These are phyloP conservation scores for Carex arenaria DNA, from an alignment of 202 grass and related monocot species.

Conservation along the genomic window DNA sequence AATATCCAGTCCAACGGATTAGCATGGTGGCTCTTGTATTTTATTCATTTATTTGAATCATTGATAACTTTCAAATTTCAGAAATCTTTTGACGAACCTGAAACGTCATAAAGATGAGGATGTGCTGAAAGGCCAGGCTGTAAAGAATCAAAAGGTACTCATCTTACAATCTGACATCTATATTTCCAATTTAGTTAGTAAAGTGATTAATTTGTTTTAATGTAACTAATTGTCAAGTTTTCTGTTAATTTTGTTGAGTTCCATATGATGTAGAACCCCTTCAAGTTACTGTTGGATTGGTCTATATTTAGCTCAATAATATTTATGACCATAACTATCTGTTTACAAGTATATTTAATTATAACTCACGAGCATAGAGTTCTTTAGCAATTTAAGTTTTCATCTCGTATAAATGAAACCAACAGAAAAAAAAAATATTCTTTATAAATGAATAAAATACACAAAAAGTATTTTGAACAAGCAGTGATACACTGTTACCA, in stretches of 20 bases:
- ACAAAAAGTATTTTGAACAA: neutral
- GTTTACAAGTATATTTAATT: neutral
- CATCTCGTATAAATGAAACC: neutral
- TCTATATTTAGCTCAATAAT: neutral
- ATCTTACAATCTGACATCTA: constrained; percentile 30
- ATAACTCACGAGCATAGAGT: neutral
- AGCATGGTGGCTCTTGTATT: neutral
- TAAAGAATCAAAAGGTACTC: constrained; percentile 84
- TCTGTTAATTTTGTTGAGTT: neutral
- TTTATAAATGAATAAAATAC: neutral
- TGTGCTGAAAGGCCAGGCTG: constrained; percentile 57
- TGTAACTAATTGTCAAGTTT: neutral
- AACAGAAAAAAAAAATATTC: neutral
- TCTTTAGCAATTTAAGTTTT: neutral
- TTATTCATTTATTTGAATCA: neutral
- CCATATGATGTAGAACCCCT: neutral
- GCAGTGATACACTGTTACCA: neutral
- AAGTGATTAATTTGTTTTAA: neutral
- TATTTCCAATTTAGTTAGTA: constrained; percentile 44
- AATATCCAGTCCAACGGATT: neutral
- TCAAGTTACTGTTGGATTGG: neutral
- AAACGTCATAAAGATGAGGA: constrained; percentile 76
- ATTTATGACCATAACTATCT: neutral
- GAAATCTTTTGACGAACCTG: constrained; percentile 54
- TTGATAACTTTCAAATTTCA: constrained; percentile 3